Evolutionary conservation across 768 basidiomycete genomes (phyloP), one percentile per base, ranked within the genome.

Genomic region (Rhodotorula sphaerocarpa): DNA sequence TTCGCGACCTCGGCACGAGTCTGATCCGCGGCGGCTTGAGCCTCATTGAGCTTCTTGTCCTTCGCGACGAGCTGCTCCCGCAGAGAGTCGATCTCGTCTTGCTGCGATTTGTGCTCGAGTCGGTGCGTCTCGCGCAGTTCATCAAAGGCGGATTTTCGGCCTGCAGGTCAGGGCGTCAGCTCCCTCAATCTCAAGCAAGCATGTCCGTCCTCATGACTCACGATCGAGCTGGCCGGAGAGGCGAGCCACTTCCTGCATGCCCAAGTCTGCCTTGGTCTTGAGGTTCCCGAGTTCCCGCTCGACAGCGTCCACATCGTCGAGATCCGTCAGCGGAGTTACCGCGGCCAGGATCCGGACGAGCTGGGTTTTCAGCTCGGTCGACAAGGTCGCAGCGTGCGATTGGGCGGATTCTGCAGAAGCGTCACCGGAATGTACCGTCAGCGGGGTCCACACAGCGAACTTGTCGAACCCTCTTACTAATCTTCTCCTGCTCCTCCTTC

Each of bases 71-170:
- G 76, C 18, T 87, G 80, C 0, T 78, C 79, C 43, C 80, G 82
- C 43, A 95, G 78, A 43, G 80, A 80, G 66, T 85, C 83, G 47
- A 90, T 83, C 65, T 86, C 83, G 44, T 85, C 82, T 6, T 81
- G 82, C 65, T 86, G 87, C 20, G 90, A 91, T n/a, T 80, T 75
- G 18, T 82, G 82, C 75, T 93, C 90, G 14, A 88, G 78, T 20
- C 79, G 81, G 72, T 93, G 91, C 11, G 83, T 88, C 66, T 90
- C 87, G 41, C 84, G 84, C 0, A 96, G 77, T 73, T 95, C 90
- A 67, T 87, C 86, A 16, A 90, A 79, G 12, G 86, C 86, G 55
- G 83, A 84, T 58, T 88, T 88, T 77, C 93, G 89, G 20, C 84
- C 90, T 93, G 55, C 20, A 21, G n/a, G 23, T 7, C n/a, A 52